Evolutionary conservation across 306 rosid species (phyloP).

Genomic region (Neltuma alba): DNA sequence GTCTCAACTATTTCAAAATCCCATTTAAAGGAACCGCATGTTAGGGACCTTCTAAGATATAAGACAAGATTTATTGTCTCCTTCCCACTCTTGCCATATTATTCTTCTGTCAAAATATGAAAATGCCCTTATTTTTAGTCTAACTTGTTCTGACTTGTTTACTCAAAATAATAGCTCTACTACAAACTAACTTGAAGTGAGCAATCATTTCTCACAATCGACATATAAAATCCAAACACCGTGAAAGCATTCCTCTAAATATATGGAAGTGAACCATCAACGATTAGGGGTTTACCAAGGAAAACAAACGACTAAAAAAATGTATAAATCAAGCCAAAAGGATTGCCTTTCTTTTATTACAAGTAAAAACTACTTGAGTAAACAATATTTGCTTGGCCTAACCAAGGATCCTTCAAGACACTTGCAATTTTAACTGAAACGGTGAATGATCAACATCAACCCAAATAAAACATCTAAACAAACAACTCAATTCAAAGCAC

Average conservation of each 20-base stretch:
- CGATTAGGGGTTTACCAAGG: conserved; percentile 9
- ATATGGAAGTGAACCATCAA: neutral
- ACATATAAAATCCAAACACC: neutral
- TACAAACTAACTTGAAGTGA: neutral
- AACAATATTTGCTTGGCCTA: conserved; percentile 46
- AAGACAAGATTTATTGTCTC: neutral
- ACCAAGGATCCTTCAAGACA: conserved; percentile 47
- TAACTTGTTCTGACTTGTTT: neutral
- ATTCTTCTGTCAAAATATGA: neutral
- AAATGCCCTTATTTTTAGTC: neutral
- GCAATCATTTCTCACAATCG: neutral
- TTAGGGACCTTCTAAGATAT: neutral
- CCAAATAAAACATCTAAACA: conserved; percentile 38
- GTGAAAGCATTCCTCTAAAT: neutral
- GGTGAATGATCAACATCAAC: conserved; percentile 29
- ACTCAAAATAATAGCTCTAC: neutral
- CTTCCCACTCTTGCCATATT: neutral
- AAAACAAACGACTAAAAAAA: conserved; percentile 27
- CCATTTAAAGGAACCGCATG: neutral
- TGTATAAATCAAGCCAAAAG: conserved; percentile 34
- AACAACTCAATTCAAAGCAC: conserved; percentile 57
- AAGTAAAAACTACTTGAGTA: conserved; percentile 34
- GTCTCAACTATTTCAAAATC: neutral
- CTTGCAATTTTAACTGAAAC: conserved; percentile 42
- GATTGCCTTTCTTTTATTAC: conserved; percentile 57